A percentile compares a stretch with the other conserved stretches of the same genome.
These are phyloP conservation scores for Ciborinia camelliae DNA, from an alignment of 2,329 filamentous ascomycete genomes.

Conservation along the genomic window DNA sequence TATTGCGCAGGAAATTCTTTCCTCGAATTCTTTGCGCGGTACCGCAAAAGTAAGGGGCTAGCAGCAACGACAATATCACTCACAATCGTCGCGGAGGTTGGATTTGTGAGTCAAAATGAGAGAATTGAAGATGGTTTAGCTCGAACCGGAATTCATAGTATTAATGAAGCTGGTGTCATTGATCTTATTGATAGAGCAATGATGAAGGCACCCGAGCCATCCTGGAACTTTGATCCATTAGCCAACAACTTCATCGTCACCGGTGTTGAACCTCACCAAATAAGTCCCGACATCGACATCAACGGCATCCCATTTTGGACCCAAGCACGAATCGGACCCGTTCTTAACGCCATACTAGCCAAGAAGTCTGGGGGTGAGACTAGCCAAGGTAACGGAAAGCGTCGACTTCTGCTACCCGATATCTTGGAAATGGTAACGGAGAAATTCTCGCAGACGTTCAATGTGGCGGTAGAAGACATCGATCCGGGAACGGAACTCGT, in stretches of 20 bases:
- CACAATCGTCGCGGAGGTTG: slow-evolving; percentile 40
- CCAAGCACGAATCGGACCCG: not conserved
- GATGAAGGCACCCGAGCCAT: not conserved
- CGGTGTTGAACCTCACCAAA: slow-evolving; percentile 1
- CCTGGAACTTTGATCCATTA: not conserved
- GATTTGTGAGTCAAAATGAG: slow-evolving; percentile 37
- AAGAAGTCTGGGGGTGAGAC: not conserved
- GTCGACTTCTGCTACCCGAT: not conserved
- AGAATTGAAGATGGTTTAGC: slow-evolving; percentile 18
- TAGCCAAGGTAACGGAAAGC: not conserved
- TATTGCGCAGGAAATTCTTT: slow-evolving; percentile 42
- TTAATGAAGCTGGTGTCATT: slow-evolving; percentile 23
- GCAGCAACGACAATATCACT: slow-evolving; percentile 33
- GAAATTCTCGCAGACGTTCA: slow-evolving; percentile 47
- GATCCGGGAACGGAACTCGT: slow-evolving; percentile 44
- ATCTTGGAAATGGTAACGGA: slow-evolving; percentile 42
- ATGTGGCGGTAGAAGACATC: slow-evolving; percentile 46
- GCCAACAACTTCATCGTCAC: slow-evolving; percentile 6
- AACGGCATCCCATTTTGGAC: not conserved
- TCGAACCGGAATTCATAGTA: slow-evolving; percentile 22
- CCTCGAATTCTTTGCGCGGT: slow-evolving; percentile 38
- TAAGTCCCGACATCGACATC: not conserved
- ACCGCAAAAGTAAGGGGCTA: slow-evolving; percentile 32
- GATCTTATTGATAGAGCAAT: slow-evolving; percentile 29
- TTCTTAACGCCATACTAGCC: not conserved